Conservation (phyloP, 2,329 filamentous ascomycete species). For the Arthrobotrys sphaeroides region DNA sequence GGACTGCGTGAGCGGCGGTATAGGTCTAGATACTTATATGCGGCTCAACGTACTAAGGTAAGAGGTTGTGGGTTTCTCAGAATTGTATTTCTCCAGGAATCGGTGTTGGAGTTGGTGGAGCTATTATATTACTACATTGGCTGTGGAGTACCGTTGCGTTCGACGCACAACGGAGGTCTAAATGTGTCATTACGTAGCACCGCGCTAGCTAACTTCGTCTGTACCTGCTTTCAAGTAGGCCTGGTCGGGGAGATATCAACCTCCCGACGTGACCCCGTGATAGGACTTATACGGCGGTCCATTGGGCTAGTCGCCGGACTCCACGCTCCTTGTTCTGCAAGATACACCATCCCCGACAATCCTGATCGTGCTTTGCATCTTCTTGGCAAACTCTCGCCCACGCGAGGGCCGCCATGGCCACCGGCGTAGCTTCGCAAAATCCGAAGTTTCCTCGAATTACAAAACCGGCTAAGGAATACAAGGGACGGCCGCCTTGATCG, state of each 20-base stretch:
- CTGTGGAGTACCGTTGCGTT: constrained; percentile 19
- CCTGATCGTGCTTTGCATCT: not conserved
- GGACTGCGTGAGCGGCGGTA: too few species aligned
- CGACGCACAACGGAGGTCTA: not conserved
- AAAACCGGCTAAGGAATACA: constrained; percentile 17
- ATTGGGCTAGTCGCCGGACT: constrained; percentile 13
- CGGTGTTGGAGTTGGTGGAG: not conserved
- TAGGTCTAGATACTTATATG: too few species aligned
- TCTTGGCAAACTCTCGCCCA: constrained; percentile 5
- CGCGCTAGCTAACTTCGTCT: not conserved
- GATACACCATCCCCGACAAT: constrained; percentile 19
- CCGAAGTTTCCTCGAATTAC: constrained; percentile 39
- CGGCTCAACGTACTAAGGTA: too few species aligned
- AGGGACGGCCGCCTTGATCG: not conserved
- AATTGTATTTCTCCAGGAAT: not conserved
- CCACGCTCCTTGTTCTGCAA: constrained; percentile 14
- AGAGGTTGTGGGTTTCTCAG: not conserved
- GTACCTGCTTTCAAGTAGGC: not conserved
- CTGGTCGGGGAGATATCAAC: too few species aligned
- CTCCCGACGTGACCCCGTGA: too few species aligned
- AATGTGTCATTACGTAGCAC: not conserved
- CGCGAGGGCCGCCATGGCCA: constrained; percentile 31
- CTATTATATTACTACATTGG: too few species aligned
- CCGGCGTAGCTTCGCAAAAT: constrained; percentile 4
- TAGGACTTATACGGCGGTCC: constrained; percentile 35